Evolutionary conservation across 164 flowering plant genomes (phyloP), one percentile per base, ranked within the genome.

Genomic region (Vitis rupestris): DNA sequence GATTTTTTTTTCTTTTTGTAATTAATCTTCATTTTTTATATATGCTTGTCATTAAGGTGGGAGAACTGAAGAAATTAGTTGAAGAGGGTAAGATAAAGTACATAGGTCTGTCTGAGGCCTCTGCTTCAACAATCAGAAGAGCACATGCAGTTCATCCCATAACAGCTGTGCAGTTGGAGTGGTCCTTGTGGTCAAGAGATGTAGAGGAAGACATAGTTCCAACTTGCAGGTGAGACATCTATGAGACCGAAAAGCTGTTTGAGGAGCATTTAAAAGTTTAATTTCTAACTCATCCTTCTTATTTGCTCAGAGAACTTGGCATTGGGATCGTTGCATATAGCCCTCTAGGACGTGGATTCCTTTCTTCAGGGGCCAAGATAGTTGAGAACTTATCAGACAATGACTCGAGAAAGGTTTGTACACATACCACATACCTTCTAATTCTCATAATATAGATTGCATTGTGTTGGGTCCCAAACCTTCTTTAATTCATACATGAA

Each of bases 121-220:
- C 80, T n/a, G 84, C 87, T 65, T 81, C 85, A 1, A 82, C 89
- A 13, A 87, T 85, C 31, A 81, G 85, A 71, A 79, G 91, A 71
- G 91, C 85, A 9, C 87, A 87, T 72, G 85, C 87, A 54, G 85
- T 85, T 59, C 89, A 87, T 68, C 91, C 89, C 14, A 76, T 87
- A 49, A 84, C 87, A 37, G 91, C 86, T n/a, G 83, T 87, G 54
- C 89, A 87, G 73, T 55, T 85, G 63, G 91, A 87, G 63, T 87
- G 91, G 89, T 87, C 86, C 49, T 69, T 83, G 76, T 82, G 86
- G 85, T 47, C 85, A 8, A 72, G 82, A 71, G 84, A 81, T 73
- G 74, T 69, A 2, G 83, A 79, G 72, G 79, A 72, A 71, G 78
- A 78, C 6, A 76, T 74, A 14, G 51, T 81, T 60, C 82, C 82